Conservation (phyloP, 306 rosid species). For the Herpetospermum pedunculosum region DNA sequence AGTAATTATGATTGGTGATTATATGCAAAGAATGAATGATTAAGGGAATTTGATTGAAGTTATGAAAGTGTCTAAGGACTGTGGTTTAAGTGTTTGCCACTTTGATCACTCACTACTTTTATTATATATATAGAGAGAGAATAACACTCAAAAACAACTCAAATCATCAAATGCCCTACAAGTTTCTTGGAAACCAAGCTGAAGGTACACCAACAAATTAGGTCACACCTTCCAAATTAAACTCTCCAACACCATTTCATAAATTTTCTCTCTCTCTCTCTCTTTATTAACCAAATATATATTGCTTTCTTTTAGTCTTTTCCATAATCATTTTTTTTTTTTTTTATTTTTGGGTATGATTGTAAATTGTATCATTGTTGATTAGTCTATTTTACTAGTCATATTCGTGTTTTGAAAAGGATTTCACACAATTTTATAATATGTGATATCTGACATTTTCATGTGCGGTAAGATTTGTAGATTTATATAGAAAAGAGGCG, state of each 20-base stretch:
- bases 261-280: not conserved
- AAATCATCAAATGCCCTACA: conserved; percentile 1
- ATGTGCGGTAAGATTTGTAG: no score
- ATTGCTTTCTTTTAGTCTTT: not conserved
- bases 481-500: no score
- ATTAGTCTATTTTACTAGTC: not conserved
- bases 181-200: not conserved
- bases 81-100: not conserved
- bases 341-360: not conserved
- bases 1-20: not conserved
- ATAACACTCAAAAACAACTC: not conserved
- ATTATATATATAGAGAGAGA: not conserved
- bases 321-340: not conserved
- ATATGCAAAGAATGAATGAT: not conserved
- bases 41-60: not conserved
- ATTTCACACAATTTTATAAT: no score
- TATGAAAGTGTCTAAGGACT: not conserved
- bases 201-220: not conserved
- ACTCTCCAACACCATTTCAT: not conserved
- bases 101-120: not conserved
- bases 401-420: not conserved
- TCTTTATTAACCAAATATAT: not conserved
- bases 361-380: not conserved
- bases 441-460: no score
- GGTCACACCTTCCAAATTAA: not conserved